Conservation (phyloP, 1,284 basidiomycete species). For the Neotropicomus parvogracilis region DNA sequence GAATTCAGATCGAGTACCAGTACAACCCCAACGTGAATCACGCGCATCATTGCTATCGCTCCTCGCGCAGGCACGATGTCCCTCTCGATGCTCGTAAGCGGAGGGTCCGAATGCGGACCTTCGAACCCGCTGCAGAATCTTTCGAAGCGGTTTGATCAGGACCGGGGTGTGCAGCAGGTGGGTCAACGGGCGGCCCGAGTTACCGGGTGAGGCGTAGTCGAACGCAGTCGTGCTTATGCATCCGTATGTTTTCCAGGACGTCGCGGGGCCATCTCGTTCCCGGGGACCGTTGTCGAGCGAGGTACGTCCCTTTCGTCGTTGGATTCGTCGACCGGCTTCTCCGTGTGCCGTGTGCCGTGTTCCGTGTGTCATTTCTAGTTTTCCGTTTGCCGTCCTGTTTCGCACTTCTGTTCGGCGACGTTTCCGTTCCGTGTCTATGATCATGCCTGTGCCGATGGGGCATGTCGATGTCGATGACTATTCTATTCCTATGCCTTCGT, state of each 20-base stretch:
- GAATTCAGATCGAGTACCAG: not conserved
- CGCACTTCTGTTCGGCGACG: conserved; percentile 4
- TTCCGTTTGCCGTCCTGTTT: not conserved
- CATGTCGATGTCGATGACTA: not conserved
- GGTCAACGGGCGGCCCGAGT: conserved; percentile 13
- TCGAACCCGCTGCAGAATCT: conserved; percentile 77
- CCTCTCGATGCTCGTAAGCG: conserved; percentile 67
- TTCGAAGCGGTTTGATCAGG: conserved; percentile 71
- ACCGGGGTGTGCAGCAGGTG: conserved; percentile 77
- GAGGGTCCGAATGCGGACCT: conserved; percentile 76
- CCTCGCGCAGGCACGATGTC: conserved; percentile 48
- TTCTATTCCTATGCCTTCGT: not conserved
- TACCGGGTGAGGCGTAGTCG: conserved; percentile 5
- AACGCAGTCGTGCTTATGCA: conserved; percentile 18
- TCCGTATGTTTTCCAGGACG: conserved; percentile 12
- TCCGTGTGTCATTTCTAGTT: not conserved
- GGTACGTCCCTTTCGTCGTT: conserved; percentile 13
- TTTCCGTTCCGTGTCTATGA: too few relatives aligned
- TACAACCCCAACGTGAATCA: not conserved
- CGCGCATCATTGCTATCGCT: not conserved
- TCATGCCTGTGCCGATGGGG: not conserved
- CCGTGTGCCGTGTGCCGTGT: not conserved
- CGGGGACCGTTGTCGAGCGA: conserved; percentile 16
- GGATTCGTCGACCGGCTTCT: conserved; percentile 7
- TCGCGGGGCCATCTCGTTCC: conserved; percentile 21